Evolutionary conservation across 495 filamentous ascomycete genomes (phyloP).

Genomic region (Jackrogersella minutella): DNA sequence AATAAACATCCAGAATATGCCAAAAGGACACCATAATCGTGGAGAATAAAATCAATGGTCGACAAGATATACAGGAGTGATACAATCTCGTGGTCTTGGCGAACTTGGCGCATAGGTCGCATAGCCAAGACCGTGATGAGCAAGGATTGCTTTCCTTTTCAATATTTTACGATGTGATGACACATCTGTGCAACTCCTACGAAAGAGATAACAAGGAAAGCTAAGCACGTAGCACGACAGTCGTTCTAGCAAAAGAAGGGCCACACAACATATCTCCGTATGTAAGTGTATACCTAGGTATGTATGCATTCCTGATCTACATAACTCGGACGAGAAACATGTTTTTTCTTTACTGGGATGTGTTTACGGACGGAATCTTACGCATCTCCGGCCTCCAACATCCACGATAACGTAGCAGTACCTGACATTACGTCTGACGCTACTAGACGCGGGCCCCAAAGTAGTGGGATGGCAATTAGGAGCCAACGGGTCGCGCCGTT

Average conservation of each 20-base stretch:
- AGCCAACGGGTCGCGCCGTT: constrained; percentile 40
- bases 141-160: constrained; percentile 39
- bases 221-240: constrained; percentile 32
- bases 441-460: constrained; percentile 29
- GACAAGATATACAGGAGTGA: constrained; percentile 31
- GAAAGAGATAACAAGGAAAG: constrained; percentile 32
- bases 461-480: constrained; percentile 33
- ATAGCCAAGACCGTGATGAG: constrained; percentile 39
- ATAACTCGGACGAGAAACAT: background rate
- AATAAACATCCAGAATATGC: constrained; percentile 1
- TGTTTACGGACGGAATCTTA: constrained; percentile 20
- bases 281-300: background rate
- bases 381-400: constrained; percentile 32
- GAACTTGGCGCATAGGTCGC: constrained; percentile 42
- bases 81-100: constrained; percentile 41
- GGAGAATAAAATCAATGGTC: constrained; percentile 10
- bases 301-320: background rate
- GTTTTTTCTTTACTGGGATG: background rate
- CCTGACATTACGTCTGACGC: constrained; percentile 39
- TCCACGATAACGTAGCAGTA: constrained; percentile 36
- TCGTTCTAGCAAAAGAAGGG: constrained; percentile 9
- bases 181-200: constrained; percentile 37
- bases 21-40: constrained; percentile 25
- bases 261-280: constrained; percentile 13
- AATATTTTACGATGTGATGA: constrained; percentile 29